Evolutionary conservation across 345 rosid species (phyloP).

Genomic region (Schrenkiella parvula): DNA sequence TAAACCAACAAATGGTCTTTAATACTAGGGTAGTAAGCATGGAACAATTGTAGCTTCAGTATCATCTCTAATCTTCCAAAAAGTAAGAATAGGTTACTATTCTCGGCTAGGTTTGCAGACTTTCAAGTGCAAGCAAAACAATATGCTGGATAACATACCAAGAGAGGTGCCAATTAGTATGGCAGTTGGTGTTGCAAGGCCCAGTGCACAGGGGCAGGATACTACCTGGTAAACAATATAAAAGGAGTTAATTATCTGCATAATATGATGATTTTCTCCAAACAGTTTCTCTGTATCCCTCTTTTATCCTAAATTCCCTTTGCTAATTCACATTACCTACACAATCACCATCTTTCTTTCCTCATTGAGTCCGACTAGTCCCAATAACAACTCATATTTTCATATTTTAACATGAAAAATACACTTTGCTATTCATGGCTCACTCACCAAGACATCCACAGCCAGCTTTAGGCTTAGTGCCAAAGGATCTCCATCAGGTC

Average conservation of each 20-base stretch:
- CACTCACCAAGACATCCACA: slow-evolving; percentile 92
- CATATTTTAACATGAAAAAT: slow-evolving; percentile 5
- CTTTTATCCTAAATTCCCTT: neutral
- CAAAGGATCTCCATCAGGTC: slow-evolving; percentile 82
- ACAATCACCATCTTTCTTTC: neutral
- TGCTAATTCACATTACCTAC: neutral
- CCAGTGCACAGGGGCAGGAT: slow-evolving; percentile 96
- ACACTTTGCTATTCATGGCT: slow-evolving; percentile 6
- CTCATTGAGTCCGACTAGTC: neutral
- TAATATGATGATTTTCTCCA: neutral
- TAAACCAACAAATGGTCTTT: neutral
- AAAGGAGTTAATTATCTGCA: neutral
- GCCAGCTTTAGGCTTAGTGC: slow-evolving; percentile 93
- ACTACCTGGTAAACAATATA: slow-evolving; percentile 61
- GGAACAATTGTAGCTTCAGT: neutral
- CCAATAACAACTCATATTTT: neutral
- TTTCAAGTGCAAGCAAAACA: slow-evolving; percentile 5
- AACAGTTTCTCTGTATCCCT: neutral
- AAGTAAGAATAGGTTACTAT: neutral
- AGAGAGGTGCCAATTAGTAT: slow-evolving; percentile 95
- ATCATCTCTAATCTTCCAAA: slow-evolving; percentile 1
- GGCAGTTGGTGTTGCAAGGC: slow-evolving; percentile 98
- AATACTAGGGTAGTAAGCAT: neutral
- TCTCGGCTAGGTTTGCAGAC: slow-evolving; percentile 4
- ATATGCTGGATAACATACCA: slow-evolving; percentile 46